phyloP scores from a whole-genome alignment of 495 filamentous ascomycete genomes.

The Penicillium fimorum region DNA sequence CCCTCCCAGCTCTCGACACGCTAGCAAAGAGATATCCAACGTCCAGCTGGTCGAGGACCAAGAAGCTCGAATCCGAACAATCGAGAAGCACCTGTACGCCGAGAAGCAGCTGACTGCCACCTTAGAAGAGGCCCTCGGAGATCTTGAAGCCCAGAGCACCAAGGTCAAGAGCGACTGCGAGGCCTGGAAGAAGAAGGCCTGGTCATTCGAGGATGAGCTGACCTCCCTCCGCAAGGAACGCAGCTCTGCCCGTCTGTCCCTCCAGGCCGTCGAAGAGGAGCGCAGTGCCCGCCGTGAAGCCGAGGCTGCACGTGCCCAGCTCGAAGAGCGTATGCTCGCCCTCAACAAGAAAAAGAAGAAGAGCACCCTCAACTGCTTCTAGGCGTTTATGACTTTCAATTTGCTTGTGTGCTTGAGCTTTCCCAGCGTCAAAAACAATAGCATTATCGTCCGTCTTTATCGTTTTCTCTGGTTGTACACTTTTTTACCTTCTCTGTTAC shows the following conservation, averaged over 20 bases:
- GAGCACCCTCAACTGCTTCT: constrained; percentile 96
- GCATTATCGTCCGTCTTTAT: constrained; percentile 5
- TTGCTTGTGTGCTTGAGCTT: constrained; percentile 2
- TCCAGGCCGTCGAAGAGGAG: constrained; percentile 95
- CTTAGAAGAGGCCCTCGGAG: constrained; percentile 90
- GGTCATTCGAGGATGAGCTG: constrained; percentile 74
- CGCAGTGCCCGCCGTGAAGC: constrained; percentile 80
- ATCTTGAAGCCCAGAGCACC: constrained; percentile 83
- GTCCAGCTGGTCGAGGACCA: constrained; percentile 76
- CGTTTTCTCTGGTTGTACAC: constrained; percentile 5
- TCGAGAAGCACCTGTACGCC: constrained; percentile 93
- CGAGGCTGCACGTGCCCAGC: constrained; percentile 78
- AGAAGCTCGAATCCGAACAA: constrained; percentile 88
- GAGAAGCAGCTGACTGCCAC: constrained; percentile 95
- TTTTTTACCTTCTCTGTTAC: constrained; percentile 15
- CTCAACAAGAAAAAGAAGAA: constrained; percentile 92
- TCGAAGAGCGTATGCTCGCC: constrained; percentile 93
- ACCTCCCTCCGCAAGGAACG: constrained; percentile 67
- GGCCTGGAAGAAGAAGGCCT: constrained; percentile 81
- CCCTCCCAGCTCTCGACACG: constrained; percentile 59
- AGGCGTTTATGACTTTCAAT: constrained; percentile 6
- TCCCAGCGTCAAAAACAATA: constrained; percentile 8
- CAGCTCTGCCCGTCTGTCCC: constrained; percentile 70
- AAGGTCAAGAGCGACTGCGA: constrained; percentile 84
- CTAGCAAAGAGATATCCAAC: constrained; percentile 76